Percentiles rank a stretch among this genome's conserved stretches.
These are phyloP conservation scores for Aspergillus clavatus DNA, from an alignment of 2,329 filamentous ascomycete genomes.

Conservation along the genomic window DNA sequence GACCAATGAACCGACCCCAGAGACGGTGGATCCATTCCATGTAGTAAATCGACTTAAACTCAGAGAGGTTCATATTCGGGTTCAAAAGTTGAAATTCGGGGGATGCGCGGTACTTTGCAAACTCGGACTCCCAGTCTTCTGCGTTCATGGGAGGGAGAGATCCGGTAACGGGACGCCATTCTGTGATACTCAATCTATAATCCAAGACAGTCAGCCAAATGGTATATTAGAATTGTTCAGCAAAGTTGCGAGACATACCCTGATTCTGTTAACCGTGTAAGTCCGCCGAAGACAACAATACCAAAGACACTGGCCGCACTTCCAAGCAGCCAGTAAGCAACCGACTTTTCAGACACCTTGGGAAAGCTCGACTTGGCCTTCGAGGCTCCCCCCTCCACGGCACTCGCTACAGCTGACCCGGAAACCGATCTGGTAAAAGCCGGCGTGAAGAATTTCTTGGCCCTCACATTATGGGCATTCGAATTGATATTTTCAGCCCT, in stretches of 20 bases:
- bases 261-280: constrained; percentile 92
- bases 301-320: constrained; percentile 93
- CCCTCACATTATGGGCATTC: constrained; percentile 18
- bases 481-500: constrained; percentile 24
- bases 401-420: constrained; percentile 16
- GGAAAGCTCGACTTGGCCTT: constrained; percentile 45
- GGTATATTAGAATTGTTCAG: too few relatives aligned
- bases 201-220: neutral
- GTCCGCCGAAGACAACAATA: constrained; percentile 89
- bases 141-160: constrained; percentile 75
- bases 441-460: constrained; percentile 27
- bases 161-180: constrained; percentile 96
- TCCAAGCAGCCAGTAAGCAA: constrained; percentile 87
- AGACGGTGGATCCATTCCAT: constrained; percentile 98
- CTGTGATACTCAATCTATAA: constrained; percentile 84
- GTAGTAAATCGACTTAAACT: constrained; percentile 98
- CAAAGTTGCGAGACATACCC: constrained; percentile 52
- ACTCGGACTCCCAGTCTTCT: constrained; percentile 86
- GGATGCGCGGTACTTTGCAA: constrained; percentile 83
- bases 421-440: constrained; percentile 20
- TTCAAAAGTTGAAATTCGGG: constrained; percentile 92
- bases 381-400: constrained; percentile 20
- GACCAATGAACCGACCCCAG: constrained; percentile 87
- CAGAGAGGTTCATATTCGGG: constrained; percentile 81
- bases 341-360: constrained; percentile 65